A percentile compares a stretch with the other conserved stretches of the same genome.
These are phyloP conservation scores for Malus hybrid DNA, from an alignment of 331 rosid genomes.

Conservation along the genomic window DNA sequence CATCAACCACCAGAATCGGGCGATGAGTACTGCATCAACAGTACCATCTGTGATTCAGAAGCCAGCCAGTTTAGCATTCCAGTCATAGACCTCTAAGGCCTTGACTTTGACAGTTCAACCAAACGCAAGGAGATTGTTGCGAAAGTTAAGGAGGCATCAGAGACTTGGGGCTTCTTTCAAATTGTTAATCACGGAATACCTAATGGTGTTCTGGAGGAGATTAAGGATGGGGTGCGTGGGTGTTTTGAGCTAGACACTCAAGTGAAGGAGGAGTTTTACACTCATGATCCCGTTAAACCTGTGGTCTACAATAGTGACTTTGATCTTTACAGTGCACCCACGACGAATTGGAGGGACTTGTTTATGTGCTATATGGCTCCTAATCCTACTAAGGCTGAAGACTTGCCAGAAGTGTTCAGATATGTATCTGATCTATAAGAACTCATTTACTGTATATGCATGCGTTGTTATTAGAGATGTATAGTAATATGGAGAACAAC, in stretches of 20 bases:
- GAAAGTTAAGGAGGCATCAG: neutral
- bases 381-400: neutral
- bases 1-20: conserved; percentile 8
- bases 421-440: no score
- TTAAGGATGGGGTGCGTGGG: no score
- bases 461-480: no score
- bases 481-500: no score
- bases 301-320: neutral
- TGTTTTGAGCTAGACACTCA: no score
- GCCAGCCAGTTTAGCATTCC: conserved; percentile 24
- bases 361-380: neutral
- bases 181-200: no score
- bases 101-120: neutral
- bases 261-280: neutral
- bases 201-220: no score
- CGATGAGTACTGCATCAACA: neutral
- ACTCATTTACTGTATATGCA: no score
- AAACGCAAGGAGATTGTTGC: conserved; percentile 26
- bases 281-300: conserved; percentile 1
- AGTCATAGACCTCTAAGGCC: conserved; percentile 30
- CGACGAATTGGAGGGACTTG: neutral
- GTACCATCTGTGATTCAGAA: neutral
- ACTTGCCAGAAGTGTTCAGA: neutral
- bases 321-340: neutral
- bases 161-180: conserved; percentile 34